Base-by-base conservation (phyloP, 495 filamentous ascomycete genomes). In the Barbatosphaeria neglecta region DNA sequence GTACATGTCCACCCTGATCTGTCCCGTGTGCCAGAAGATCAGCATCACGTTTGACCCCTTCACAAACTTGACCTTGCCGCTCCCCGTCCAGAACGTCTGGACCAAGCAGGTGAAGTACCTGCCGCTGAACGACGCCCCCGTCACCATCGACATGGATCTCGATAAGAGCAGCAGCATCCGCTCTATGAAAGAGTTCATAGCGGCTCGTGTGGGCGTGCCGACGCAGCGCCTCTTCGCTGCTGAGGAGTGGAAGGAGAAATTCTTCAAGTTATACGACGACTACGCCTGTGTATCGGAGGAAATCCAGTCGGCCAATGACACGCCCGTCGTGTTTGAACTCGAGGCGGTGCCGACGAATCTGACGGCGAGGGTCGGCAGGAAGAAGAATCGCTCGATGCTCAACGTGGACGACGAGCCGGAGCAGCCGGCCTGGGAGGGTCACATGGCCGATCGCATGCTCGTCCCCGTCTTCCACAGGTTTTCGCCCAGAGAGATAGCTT, bases 21-120 rank as follows among this genome's bases (percentile, higher is more conserved):
- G 92, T 59, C 93, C 90, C 1, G 77, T 69, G 8, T 98, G 92
- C 59, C 75, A 83, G 46, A 98, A 98, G 68, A 83, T 95, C 65
- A 95, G 88, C 73, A 95, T 98, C 50, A 98, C 92, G 4, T 97
- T 98, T 53, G 92, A 98, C 66, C 92, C 92, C 2, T 98, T 94
- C 74, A 96, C 86, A 67, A 92, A 88, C 47, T 64, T 97, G 24
- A 95, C 93, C 0, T 67, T 98, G 20, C 93, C 92, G 47, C 68
- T 98, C 24, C 93, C 92, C 0, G 76, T 94, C 47, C 82, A 88
- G 54, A 85, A 80, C 44, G 67, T 83, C 18, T 92, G 86, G 80
- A 74, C 65, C 44, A 81, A 82, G 47, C 68, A 77, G 2, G 68
- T 97, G 42, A 81, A 72, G 49, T 95, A 81, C 64, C 82, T 83